phyloP scores from a whole-genome alignment of 768 basidiomycete species.

The Suillus hirtellus region DNA sequence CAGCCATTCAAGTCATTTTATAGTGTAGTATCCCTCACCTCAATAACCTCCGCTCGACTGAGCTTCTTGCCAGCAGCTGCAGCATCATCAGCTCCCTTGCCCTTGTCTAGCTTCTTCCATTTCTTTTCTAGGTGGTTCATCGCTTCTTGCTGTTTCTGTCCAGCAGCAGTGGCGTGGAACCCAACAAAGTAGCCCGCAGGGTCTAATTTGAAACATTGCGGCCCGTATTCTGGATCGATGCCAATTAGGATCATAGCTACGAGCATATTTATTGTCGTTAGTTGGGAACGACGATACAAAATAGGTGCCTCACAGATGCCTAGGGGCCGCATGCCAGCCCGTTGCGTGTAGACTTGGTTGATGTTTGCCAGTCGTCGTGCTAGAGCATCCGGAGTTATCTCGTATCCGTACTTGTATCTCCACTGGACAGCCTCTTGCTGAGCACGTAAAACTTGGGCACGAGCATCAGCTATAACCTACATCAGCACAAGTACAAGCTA shows the following conservation, averaged over 20 bases:
- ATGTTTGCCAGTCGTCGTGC: slow-evolving; percentile 95
- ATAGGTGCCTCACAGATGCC: slow-evolving; percentile 74
- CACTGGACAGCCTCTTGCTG: slow-evolving; percentile 88
- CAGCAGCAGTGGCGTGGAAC: slow-evolving; percentile 95
- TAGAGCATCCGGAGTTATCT: slow-evolving; percentile 96
- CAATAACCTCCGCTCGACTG: slow-evolving; percentile 79
- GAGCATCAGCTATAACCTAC: slow-evolving; percentile 74
- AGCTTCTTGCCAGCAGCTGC: slow-evolving; percentile 73
- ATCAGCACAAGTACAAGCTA: slow-evolving; percentile 2
- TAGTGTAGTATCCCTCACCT: slow-evolving; percentile 53
- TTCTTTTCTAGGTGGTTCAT: slow-evolving; percentile 99
- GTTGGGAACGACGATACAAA: background rate
- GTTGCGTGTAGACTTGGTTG: slow-evolving; percentile 98
- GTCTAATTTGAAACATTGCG: slow-evolving; percentile 98
- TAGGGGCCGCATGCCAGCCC: slow-evolving; percentile 94
- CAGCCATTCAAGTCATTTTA: slow-evolving; percentile 5
- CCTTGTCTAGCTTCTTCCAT: slow-evolving; percentile 92
- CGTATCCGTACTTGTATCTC: slow-evolving; percentile 96
- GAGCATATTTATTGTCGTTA: slow-evolving; percentile 7
- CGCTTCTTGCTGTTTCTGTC: slow-evolving; percentile 97
- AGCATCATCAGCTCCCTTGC: slow-evolving; percentile 77
- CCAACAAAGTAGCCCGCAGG: slow-evolving; percentile 99
- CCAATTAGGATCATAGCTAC: slow-evolving; percentile 96
- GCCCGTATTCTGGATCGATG: slow-evolving; percentile 84
- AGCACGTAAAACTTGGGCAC: slow-evolving; percentile 84